Evolutionary conservation across 164 flowering plant species (phyloP).

Genomic region (Santalum album): DNA sequence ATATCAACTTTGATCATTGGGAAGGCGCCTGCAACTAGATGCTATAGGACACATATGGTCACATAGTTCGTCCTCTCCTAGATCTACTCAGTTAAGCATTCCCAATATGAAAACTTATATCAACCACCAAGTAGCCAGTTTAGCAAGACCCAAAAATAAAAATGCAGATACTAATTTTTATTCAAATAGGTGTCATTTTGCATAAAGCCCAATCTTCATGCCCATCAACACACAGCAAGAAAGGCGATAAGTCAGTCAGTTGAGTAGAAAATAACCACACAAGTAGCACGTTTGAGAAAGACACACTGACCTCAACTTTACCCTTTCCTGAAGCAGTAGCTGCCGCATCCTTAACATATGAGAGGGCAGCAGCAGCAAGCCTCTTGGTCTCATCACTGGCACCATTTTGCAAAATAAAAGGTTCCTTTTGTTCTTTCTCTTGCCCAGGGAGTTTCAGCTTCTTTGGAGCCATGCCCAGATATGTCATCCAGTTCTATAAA

Average conservation of each 20-base stretch:
- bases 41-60: too few relatives aligned
- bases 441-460: conserved; percentile 19
- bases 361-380: conserved; percentile 87
- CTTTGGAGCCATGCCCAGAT: conserved; percentile 55
- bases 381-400: conserved; percentile 56
- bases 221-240: too few relatives aligned
- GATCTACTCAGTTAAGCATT: too few relatives aligned
- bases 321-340: conserved; percentile 53
- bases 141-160: not conserved
- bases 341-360: conserved; percentile 66
- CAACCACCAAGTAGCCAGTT: not conserved
- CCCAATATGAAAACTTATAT: too few relatives aligned
- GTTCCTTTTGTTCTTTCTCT: conserved; percentile 19
- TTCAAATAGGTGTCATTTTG: not conserved
- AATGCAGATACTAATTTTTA: not conserved
- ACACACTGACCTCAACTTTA: conserved; percentile 64
- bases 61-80: too few relatives aligned
- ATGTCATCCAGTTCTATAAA: conserved; percentile 63
- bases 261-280: not conserved
- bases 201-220: not conserved
- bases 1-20: too few relatives aligned
- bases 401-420: conserved; percentile 24
- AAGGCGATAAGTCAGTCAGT: too few relatives aligned
- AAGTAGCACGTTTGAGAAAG: not conserved
- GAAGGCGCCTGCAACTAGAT: too few relatives aligned